A percentile compares a stretch with the other conserved stretches of the same genome.
Conservation (phyloP, 441 rosid genomes). For the Lepidium campestre region DNA sequence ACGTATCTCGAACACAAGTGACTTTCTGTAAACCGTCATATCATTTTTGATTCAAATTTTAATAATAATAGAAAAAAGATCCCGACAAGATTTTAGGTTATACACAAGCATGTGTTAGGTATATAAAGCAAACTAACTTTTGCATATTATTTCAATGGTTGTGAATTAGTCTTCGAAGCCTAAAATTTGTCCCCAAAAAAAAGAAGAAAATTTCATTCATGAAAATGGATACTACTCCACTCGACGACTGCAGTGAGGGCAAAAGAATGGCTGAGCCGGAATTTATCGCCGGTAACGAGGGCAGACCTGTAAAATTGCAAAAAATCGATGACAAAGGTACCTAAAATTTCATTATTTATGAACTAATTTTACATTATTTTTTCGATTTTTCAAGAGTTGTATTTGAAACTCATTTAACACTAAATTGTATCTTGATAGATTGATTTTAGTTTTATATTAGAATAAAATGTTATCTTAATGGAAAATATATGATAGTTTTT, state of each 20-base stretch:
- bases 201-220: not conserved
- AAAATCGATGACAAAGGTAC: conserved; percentile 16
- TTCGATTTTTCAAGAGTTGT: not conserved
- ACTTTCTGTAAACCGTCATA: not conserved
- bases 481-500: not conserved
- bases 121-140: not conserved
- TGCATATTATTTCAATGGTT: not conserved
- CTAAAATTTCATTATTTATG: not conserved
- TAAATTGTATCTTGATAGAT: not conserved
- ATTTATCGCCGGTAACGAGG: not conserved
- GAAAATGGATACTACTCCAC: not conserved
- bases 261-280: conserved; percentile 4
- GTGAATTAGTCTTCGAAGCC: not conserved
- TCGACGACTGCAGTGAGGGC: not conserved
- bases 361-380: not conserved
- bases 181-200: not conserved
- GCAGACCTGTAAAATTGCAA: conserved; percentile 5
- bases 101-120: not conserved
- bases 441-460: not conserved
- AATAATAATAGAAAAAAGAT: not conserved
- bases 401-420: not conserved
- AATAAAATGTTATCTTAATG: not conserved
- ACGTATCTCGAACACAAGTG: not conserved
- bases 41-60: not conserved
- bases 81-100: not conserved